Evolutionary conservation across 2,329 filamentous ascomycete genomes (phyloP), one percentile per base, ranked within the genome.

Genomic region (Aphanoascus verrucosus): DNA sequence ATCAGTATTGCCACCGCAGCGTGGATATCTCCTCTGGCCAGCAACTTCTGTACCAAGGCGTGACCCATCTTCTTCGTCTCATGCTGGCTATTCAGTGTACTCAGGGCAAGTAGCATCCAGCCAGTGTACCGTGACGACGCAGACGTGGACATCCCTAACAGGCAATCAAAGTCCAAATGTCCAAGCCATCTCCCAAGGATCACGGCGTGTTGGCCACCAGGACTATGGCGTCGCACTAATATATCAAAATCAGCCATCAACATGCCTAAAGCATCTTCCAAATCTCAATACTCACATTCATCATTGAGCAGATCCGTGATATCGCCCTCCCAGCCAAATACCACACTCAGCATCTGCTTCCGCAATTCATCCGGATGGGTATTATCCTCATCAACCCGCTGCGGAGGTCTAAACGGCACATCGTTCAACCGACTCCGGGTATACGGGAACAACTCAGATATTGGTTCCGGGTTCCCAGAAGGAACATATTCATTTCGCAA

Each of bases 51-150:
- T 0, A 95, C 88, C 61, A 95, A 95, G 2, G 88, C 84, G 55
- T 91, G 85, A 1, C 88, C 89, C 14, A 97, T 81, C 67, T 94
- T 94, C 66, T 94, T 90, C 62, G 94, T 87, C 1, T 88, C 88
- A 37, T 81, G 77, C 57, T 82, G 76, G 2, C 82, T 80, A 49
- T 86, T 88, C 70, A 97, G 94, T 40, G 88, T 86, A 64, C 88
- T 94, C 49, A 98, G 72, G 9, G 93, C 91, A 35, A 98, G 74
- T 55, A 97, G 73, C 88, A 98, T 96, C 93, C 93, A 98, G 69
- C 97, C 93, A 0, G 88, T 87, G 1, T 86, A 88, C 8, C 88
- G 91, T 79, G 93, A 90, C n/a, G 87, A 85, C 60, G 91, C 83
- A 0, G 88, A 85, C 42, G 82, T 74, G 37, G 83, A 72, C 73